phyloP scores from a whole-genome alignment of 1,284 basidiomycete genomes.

The Tetrapyrgos nigripes region DNA sequence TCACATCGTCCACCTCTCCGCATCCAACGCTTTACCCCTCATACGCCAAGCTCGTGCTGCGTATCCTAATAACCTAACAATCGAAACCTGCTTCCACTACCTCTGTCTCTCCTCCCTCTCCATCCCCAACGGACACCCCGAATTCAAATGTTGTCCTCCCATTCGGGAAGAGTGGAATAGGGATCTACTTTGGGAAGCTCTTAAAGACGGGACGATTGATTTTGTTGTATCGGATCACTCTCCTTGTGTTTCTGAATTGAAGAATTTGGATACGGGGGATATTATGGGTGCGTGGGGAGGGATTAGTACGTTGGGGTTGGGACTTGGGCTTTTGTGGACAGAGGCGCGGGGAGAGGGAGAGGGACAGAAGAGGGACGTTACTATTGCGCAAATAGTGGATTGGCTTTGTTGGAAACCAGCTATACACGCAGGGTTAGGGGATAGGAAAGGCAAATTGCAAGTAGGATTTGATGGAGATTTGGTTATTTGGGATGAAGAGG shows the following conservation, averaged over 20 bases:
- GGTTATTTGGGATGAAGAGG: constrained; percentile 82
- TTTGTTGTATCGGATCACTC: constrained; percentile 94
- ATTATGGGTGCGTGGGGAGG: constrained; percentile 94
- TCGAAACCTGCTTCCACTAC: constrained; percentile 97
- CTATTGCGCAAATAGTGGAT: constrained; percentile 68
- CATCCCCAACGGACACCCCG: constrained; percentile 74
- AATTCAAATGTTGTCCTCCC: constrained; percentile 97
- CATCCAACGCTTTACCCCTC: constrained; percentile 78
- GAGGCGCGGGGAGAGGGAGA: no score
- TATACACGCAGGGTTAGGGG: constrained; percentile 74
- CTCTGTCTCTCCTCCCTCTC: constrained; percentile 71
- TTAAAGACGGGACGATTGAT: constrained; percentile 84
- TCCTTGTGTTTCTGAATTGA: constrained; percentile 85
- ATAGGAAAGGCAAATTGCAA: constrained; percentile 73
- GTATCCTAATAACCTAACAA: constrained; percentile 74
- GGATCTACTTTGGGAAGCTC: constrained; percentile 79
- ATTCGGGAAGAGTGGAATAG: constrained; percentile 80
- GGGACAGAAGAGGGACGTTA: constrained; percentile 60
- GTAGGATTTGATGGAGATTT: constrained; percentile 87
- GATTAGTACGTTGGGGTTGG: constrained; percentile 87
- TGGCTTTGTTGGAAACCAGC: constrained; percentile 82
- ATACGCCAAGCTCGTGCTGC: constrained; percentile 69
- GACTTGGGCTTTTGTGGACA: constrained; percentile 87
- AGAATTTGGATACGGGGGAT: constrained; percentile 79
- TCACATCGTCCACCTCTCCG: constrained; percentile 94